Conservation (phyloP, 2,329 filamentous ascomycete genomes). For the Trichoderma lentiforme region DNA sequence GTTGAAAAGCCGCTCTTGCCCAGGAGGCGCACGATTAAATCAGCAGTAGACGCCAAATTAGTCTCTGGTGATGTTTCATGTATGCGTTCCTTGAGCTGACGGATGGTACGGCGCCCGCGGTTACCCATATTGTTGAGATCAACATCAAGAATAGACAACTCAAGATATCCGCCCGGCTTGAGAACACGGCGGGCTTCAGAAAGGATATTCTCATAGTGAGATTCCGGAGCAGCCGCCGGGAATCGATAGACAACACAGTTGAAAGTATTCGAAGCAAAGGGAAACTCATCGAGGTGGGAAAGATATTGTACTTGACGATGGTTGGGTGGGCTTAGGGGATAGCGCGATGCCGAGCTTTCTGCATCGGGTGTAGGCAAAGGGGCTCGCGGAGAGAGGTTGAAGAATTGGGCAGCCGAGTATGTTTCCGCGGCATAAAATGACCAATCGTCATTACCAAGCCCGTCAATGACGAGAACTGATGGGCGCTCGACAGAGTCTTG, state of each 20-base stretch:
- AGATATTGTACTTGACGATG: conserved; percentile 71
- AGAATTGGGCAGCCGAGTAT: conserved; percentile 71
- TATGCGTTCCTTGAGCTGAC: conserved; percentile 68
- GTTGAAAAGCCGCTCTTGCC: conserved; percentile 67
- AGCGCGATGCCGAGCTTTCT: conserved; percentile 41
- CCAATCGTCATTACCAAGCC: conserved; percentile 84
- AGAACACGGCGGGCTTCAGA: conserved; percentile 74
- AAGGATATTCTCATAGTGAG: conserved; percentile 67
- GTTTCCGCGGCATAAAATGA: conserved; percentile 82
- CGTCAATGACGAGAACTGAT: conserved; percentile 74
- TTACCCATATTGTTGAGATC: conserved; percentile 82
- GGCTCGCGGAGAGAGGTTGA: conserved; percentile 65
- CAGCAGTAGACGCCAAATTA: conserved; percentile 58
- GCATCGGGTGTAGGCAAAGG: conserved; percentile 47
- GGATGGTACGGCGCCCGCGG: conserved; percentile 63
- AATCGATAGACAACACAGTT: conserved; percentile 75
- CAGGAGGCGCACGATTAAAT: conserved; percentile 62
- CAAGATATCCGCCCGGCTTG: conserved; percentile 74
- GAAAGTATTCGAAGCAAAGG: conserved; percentile 74
- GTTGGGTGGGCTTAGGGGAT: conserved; percentile 61
- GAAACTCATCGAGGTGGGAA: conserved; percentile 63
- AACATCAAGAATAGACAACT: conserved; percentile 72
- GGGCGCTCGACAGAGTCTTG: conserved; percentile 43
- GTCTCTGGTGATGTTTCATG: conserved; percentile 58
- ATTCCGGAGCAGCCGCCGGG: conserved; percentile 64